Evolutionary conservation across 495 filamentous ascomycete genomes (phyloP), one percentile per base, ranked within the genome.

Genomic region (Penicillium mononematosum): DNA sequence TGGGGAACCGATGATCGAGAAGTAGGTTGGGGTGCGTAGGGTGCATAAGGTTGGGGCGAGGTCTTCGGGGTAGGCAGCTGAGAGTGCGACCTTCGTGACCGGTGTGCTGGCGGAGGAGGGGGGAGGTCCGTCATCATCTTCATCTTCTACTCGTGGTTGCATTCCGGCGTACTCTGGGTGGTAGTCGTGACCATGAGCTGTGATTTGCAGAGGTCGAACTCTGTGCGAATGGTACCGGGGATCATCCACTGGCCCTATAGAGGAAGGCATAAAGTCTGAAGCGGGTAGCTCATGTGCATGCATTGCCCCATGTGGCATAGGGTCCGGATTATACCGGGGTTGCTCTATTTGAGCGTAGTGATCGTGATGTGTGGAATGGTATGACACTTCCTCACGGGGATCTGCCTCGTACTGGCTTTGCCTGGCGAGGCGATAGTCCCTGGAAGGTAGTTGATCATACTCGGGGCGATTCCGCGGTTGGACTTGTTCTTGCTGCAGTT

Each of bases 121-220:
- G 45, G 81, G 78, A 32, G 73, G 63, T 2, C 58, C 69, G 43
- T 83, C 78, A 29, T 85, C 79, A n/a, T 83, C 81, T 45, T 84
- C 86, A 66, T 88, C 86, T 62, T 88, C 86, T 44, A 88, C 86
- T 5, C 80, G 83, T 22, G 85, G 83, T 56, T 88, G 85, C 86
- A 88, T 85, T 16, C 76, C 74, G 38, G 78, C 76, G 57, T 78
- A 77, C 42, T 75, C 67, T 5, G 72, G 65, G 43, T 75, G 75
- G 50, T 69, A 69, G 12, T 61, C 58, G 25, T 72, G 69, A 17
- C 55, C 66, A 41, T 59, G 58, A 45, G 61, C 27, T 43, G 56
- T 48, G 57, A 67, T 44, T 58, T 72, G 67, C 43, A 69, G 48
- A 16, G 66, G 58, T n/a, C 58, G 54, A 27, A 47, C 50, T 8